These are phyloP conservation scores for Sclerotinia subarctica DNA, from an alignment of 2,329 filamentous ascomycete genomes.

Conservation along the genomic window DNA sequence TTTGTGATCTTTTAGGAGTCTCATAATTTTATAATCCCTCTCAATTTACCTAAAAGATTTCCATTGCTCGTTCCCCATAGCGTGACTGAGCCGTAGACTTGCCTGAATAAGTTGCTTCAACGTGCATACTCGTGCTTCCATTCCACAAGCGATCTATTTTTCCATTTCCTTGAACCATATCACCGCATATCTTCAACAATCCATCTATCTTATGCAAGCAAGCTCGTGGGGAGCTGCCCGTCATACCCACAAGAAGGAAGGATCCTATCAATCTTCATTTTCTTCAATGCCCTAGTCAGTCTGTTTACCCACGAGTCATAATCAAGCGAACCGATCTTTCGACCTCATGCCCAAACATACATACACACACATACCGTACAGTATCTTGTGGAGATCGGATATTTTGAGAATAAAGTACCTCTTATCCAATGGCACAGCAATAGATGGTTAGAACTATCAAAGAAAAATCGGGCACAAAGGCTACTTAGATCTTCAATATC, in stretches of 20 bases:
- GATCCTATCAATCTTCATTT: conserved; percentile 1
- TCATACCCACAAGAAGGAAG: conserved; percentile 16
- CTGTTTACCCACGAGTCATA: conserved; percentile 14
- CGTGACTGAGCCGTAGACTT: conserved; percentile 12
- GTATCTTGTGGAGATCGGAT: not conserved
- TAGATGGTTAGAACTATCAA: not conserved
- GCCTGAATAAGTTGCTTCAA: not conserved
- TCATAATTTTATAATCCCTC: not conserved
- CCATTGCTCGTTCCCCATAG: not conserved
- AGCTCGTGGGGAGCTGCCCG: conserved; percentile 22
- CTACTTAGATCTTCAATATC: not conserved
- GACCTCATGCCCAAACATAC: not conserved
- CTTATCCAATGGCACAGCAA: not conserved
- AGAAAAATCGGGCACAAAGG: not conserved
- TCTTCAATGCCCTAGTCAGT: not conserved
- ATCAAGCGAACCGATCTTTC: not conserved
- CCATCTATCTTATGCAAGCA: conserved; percentile 15
- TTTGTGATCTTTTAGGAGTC: not conserved
- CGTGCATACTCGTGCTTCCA: not conserved
- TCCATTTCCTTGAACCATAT: not conserved
- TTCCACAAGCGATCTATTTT: conserved; percentile 1
- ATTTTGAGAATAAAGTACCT: not conserved
- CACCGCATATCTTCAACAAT: conserved; percentile 18
- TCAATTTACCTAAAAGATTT: not conserved
- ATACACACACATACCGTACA: not conserved